Evolutionary conservation across 2,329 filamentous ascomycete genomes (phyloP), one percentile per base, ranked within the genome.

Genomic region (Bipolaris oryzae): DNA sequence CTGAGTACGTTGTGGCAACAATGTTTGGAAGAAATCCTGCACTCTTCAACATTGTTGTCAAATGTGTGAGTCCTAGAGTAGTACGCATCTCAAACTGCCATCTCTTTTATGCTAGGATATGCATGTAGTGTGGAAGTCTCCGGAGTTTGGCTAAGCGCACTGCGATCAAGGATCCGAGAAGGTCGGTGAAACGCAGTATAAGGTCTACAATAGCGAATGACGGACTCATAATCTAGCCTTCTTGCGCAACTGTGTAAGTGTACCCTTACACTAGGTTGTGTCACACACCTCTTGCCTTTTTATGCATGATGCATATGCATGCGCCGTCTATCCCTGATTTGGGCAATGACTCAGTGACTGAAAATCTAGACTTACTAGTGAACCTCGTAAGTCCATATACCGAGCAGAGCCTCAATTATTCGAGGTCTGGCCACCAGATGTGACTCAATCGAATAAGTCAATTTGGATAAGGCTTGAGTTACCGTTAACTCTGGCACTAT

Each of bases 351-450:
- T 20, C 5, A 6, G 20, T 45, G 7, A 13, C 16, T 33, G 11
- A 11, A 2, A 20, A 45, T 20, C n/a, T 18, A 16, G 37, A 18
- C 7, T 10, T 38, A 1, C 37, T 31, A 31, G 10, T 11, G 28
- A 31, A 13, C 3, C 28, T 31, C 10, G 9, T 13, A 31, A 31
- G 13, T 45, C n/a, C 3, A 7, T 5, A 7, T 33, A 18, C n/a
- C 7, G 42, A 18, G 42, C 28, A 45, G 25, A 45, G 42, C 42
- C 42, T 45, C 42, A 45, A 33, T 13, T 13, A 5, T 33, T 18
- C 25, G n/a, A 16, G 16, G 13, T 20, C 28, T 4, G 10, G n/a
- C 28, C 25, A 10, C 13, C 11, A n/a, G 16, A 1, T 10, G 2
- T 28, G 25, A 33, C 7, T 7, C 28, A 31, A 31, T 7, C 5